Evolutionary conservation across 129 eudicot species (phyloP).

Genomic region (Tagetes patula): DNA sequence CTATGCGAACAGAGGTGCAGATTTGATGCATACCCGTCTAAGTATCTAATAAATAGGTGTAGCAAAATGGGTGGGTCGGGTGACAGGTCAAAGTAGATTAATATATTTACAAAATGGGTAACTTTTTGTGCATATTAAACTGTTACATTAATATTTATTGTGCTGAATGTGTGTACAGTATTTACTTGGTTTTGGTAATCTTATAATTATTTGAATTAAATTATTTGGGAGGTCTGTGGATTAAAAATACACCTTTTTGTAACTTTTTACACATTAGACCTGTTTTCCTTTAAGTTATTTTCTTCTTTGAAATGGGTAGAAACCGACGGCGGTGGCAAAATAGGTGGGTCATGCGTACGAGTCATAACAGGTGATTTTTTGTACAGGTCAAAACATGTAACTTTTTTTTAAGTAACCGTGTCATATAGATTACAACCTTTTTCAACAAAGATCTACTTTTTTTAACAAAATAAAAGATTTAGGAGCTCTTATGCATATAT

Average conservation of each 20-base stretch:
- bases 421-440: too few species aligned
- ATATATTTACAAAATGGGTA: too few species aligned
- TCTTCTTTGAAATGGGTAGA: too few species aligned
- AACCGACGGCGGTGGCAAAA: too few species aligned
- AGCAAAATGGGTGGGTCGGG: not conserved
- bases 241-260: not conserved
- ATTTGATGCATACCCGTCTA: slow-evolving; percentile 3
- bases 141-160: not conserved
- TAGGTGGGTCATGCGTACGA: too few species aligned
- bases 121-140: not conserved
- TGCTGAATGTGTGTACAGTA: not conserved
- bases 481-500: not conserved
- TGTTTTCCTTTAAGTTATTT: too few species aligned
- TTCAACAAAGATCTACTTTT: too few species aligned
- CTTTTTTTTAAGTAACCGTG: too few species aligned
- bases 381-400: too few species aligned
- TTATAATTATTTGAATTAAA: not conserved
- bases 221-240: slow-evolving; percentile 1
- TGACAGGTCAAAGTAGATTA: not conserved
- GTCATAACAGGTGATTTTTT: too few species aligned
- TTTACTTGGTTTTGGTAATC: not conserved
- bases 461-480: too few species aligned
- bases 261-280: too few species aligned
- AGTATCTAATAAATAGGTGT: slow-evolving; percentile 3
- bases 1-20: slow-evolving; percentile 92